Base-by-base conservation (phyloP, 306 rosid genomes). In the Dryas octopetala region DNA sequence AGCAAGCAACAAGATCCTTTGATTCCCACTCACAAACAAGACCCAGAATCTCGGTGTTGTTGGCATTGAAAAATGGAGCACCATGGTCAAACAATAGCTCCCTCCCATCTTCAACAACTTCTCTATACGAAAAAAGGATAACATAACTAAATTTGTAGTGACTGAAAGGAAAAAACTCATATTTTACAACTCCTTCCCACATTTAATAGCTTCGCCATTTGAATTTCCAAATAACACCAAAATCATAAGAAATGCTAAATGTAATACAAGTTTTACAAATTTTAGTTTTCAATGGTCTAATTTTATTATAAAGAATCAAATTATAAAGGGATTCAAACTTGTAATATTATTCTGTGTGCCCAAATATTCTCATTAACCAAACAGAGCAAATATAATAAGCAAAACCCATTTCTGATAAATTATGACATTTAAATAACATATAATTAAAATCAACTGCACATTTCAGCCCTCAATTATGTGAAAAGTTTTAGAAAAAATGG, bases 51-150 rank as follows among this genome's bases (percentile, higher is more conserved):
- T 90, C 95, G 12, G 86, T 62, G 76, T 80, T 83, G 85, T 79
- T 86, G 77, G 85, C 93, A 6, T 83, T 83, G 83, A 94, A 94
- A 86, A 79, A 82, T 13, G 98, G 97, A 80, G 96, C 91, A 40
- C 98, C 96, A 19, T 95, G 97, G 81, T 95, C 97, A 73, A 95
- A 95, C 26, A 82, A 74, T 67, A 95, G 82, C 89, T 91, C 95
- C 80, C 69, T 87, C 78, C 97, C 98, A 75, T 91, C 97, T 76
- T 87, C 97, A 62, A 82, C 77, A 53, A 76, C 78, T 70, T 91
- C 91, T 86, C 98, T 83, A 85, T 66, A 48, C 9, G 68, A 62
- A 83, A 70, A 76, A 13, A 73, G 63, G 58, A 68, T 1, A 45
- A 64, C 50, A 69, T 14, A 13, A 26, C 45, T 58, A 4, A 72